phyloP scores from a whole-genome alignment of 2,329 filamentous ascomycete species.

The Phaeosphaeriaceae sp. region DNA sequence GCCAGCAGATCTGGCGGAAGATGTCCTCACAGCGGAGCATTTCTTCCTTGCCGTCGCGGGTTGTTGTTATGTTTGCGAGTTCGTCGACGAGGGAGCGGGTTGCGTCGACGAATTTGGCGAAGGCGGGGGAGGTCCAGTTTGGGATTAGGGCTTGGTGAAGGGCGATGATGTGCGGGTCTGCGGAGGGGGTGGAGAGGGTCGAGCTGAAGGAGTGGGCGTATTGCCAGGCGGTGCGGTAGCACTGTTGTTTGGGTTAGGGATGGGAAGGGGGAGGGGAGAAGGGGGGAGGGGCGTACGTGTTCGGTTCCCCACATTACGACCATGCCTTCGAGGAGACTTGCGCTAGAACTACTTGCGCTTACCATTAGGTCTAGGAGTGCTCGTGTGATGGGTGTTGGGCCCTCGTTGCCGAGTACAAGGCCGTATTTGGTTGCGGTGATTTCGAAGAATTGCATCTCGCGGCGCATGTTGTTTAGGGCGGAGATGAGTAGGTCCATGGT shows the following conservation, averaged over 20 bases:
- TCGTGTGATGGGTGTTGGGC: slow-evolving; percentile 57
- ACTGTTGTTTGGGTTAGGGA: slow-evolving; percentile 40
- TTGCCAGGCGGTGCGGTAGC: slow-evolving; percentile 56
- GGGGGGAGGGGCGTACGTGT: slow-evolving; percentile 49
- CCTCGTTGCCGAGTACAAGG: slow-evolving; percentile 57
- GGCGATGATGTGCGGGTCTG: slow-evolving; percentile 54
- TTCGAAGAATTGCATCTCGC: slow-evolving; percentile 72
- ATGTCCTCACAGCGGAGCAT: slow-evolving; percentile 56
- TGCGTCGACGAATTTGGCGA: slow-evolving; percentile 58
- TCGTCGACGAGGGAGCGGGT: slow-evolving; percentile 57
- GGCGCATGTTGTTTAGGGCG: slow-evolving; percentile 69
- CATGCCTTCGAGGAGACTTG: slow-evolving; percentile 68
- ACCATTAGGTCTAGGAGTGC: slow-evolving; percentile 66
- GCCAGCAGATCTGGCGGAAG: slow-evolving; percentile 56
- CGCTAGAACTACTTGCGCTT: slow-evolving; percentile 58
- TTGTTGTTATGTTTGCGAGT: slow-evolving; percentile 55
- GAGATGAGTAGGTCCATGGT: slow-evolving; percentile 68
- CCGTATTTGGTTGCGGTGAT: slow-evolving; percentile 66
- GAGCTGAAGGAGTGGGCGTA: slow-evolving; percentile 54
- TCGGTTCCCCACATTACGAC: slow-evolving; percentile 82
- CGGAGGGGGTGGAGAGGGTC: slow-evolving; percentile 45
- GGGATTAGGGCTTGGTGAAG: slow-evolving; percentile 59
- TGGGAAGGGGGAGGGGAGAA: too few species aligned
- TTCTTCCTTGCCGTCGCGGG: slow-evolving; percentile 56
- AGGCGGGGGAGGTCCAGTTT: slow-evolving; percentile 59